Evolutionary conservation across 2,329 filamentous ascomycete species (phyloP).

Genomic region (Fusarium sp.): DNA sequence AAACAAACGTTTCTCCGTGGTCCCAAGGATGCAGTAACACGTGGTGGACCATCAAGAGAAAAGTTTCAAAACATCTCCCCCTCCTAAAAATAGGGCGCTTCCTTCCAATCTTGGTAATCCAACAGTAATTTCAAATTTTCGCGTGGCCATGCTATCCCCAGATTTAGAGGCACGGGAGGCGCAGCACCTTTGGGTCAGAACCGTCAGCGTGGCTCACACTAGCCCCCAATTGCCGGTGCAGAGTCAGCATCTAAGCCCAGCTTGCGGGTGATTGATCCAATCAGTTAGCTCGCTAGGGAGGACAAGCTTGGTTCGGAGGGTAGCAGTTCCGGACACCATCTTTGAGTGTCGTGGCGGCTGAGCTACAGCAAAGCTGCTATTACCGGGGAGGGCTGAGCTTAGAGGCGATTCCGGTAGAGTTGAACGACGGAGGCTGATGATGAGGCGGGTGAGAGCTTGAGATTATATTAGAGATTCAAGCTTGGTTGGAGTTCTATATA

Average conservation of each 20-base stretch:
- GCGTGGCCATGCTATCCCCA: neutral
- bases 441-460: neutral
- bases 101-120: neutral
- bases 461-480: neutral
- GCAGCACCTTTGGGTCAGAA: too few relatives aligned
- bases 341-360: conserved; percentile 11
- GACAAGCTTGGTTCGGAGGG: neutral
- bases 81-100: conserved; percentile 5
- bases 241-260: conserved; percentile 29
- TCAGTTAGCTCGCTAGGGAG: neutral
- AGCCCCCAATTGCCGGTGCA: neutral
- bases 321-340: conserved; percentile 11
- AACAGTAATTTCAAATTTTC: conserved; percentile 9
- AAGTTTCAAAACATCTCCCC: neutral
- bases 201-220: too few relatives aligned
- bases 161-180: conserved; percentile 11
- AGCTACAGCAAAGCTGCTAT: conserved; percentile 26
- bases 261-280: neutral
- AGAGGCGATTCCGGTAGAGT: neutral
- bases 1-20: neutral
- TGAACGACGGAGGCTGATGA: neutral
- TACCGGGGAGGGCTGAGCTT: conserved; percentile 16
- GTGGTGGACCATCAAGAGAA: neutral
- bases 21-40: neutral
- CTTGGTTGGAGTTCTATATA: conserved; percentile 31